phyloP scores from a whole-genome alignment of 2,329 filamentous ascomycete genomes.

The Leptographium radiaticola region DNA sequence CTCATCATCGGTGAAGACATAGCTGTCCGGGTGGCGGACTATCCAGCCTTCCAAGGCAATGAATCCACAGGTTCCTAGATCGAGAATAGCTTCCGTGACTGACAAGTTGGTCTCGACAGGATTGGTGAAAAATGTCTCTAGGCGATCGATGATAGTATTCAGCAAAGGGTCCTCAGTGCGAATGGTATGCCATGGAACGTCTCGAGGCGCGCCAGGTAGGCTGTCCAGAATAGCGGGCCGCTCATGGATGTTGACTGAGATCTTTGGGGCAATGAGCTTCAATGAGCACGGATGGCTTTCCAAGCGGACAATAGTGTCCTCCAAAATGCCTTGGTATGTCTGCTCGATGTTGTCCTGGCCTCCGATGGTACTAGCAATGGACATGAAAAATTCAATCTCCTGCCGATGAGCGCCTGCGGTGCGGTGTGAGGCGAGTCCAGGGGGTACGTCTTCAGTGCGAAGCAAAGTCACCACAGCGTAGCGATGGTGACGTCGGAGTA shows the following conservation, averaged over 20 bases:
- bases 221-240: slow-evolving; percentile 41
- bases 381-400: slow-evolving; percentile 60
- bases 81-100: slow-evolving; percentile 70
- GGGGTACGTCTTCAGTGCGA: slow-evolving; percentile 42
- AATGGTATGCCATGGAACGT: slow-evolving; percentile 47
- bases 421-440: slow-evolving; percentile 24
- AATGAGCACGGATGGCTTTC: slow-evolving; percentile 64
- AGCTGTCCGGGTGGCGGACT: slow-evolving; percentile 55
- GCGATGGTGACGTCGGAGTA: slow-evolving; percentile 75
- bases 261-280: slow-evolving; percentile 50
- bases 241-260: slow-evolving; percentile 42
- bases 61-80: slow-evolving; percentile 72
- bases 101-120: slow-evolving; percentile 83
- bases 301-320: slow-evolving; percentile 55
- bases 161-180: slow-evolving; percentile 49
- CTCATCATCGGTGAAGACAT: slow-evolving; percentile 39
- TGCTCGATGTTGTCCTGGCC: slow-evolving; percentile 59
- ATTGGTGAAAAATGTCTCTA: slow-evolving; percentile 78
- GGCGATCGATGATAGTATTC: slow-evolving; percentile 50
- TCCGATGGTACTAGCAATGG: slow-evolving; percentile 54
- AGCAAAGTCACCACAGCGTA: slow-evolving; percentile 72
- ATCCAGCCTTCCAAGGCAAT: slow-evolving; percentile 88
- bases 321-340: slow-evolving; percentile 57
- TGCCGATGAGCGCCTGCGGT: slow-evolving; percentile 64
- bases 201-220: slow-evolving; percentile 47